Evolutionary conservation across 2,329 filamentous ascomycete genomes (phyloP), one percentile per base, ranked within the genome.

Genomic region (Diplodia corticola): DNA sequence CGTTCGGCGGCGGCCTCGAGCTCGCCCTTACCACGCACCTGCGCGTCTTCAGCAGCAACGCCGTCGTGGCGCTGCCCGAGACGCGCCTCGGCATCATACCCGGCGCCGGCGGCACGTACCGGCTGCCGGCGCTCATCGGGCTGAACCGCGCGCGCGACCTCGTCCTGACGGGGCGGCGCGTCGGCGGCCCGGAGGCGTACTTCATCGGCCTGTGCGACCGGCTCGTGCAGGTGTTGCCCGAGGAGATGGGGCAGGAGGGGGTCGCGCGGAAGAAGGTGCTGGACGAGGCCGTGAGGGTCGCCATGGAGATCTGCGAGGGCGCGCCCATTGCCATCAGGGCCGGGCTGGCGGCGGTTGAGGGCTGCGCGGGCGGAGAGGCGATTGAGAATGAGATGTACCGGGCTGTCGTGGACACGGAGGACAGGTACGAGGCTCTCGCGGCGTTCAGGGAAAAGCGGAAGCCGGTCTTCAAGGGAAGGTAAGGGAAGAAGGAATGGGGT

Each of bases 61-160:
- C 92, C 17, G 81, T 84, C 26, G 88, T 99, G 64, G 93, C 88
- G 0, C 86, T 98, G 5, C 95, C 95, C 1, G 95, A 99, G 78
- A 98, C 95, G 1, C 86, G 93, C 2, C 85, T 99, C 2, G 95
- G 91, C 65, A 99, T 99, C 76, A 91, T 99, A 70, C 95, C 95
- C 3, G 95, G 95, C 67, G 95, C 94, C 2, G 95, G 95, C 50
- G 95, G 94, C 68, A 98, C 94, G 0, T 92, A 92, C 78, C 89
- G 95, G 10, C 87, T 99, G 0, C 92, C 93, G 1, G 86, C 85
- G 9, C 80, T 99, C 22, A 89, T 99, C 70, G 95, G 95, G 5
- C 80, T 90, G 26, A 83, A 85, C 28, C 88, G 93, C 65, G 95
- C 95, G n/a, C 85, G 93, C 60, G 94, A 99, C 77, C 81, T 98